Evolutionary conservation across 495 filamentous ascomycete genomes (phyloP), one percentile per base, ranked within the genome.

Genomic region (Durotheca rogersii): DNA sequence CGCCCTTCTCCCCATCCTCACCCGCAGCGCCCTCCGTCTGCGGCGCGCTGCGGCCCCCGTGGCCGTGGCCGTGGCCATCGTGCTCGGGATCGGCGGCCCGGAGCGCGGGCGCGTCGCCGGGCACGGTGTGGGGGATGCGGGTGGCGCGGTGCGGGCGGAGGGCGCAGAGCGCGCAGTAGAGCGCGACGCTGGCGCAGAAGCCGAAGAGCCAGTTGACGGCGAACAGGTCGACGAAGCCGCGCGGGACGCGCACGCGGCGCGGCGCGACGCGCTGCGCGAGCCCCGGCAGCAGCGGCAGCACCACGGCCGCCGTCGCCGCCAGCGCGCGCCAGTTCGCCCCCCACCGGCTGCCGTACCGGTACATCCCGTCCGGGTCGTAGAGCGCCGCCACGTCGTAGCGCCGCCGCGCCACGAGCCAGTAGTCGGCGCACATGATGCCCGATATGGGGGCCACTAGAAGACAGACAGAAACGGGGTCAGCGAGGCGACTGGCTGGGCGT

Each of bases 391-490:
- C 70, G 41, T 78, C 69, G 41, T 74, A 62, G 14, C 71, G 66
- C 14, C 68, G 60, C 32, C 57, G 58, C 59, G 75, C 76, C 16
- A 77, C 62, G 12, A 77, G 17, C 67, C 72, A 80, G 52, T 73
- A 80, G 52, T 80, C 77, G 18, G 60, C 62, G 38, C 61, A 64
- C 14, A 76, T 55, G 41, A 79, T 70, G 6, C 67, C 74, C 5
- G 74, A 70, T 20, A 78, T 68, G 1, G 72, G 72, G 11, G 71
- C 69, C 52, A 75, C n/a, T n/a, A n/a, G n/a, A n/a, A n/a, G n/a
- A n/a, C n/a, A n/a, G n/a, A n/a, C n/a, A n/a, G n/a, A n/a, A n/a
- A n/a, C n/a, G n/a, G n/a, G n/a, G n/a, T n/a, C n/a, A n/a, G n/a
- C n/a, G n/a, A n/a, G n/a, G n/a, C n/a, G n/a, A n/a, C n/a, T n/a